These are phyloP conservation scores for Zygotorulaspora danielsina DNA, from an alignment of 805 yeast species.

Conservation along the genomic window DNA sequence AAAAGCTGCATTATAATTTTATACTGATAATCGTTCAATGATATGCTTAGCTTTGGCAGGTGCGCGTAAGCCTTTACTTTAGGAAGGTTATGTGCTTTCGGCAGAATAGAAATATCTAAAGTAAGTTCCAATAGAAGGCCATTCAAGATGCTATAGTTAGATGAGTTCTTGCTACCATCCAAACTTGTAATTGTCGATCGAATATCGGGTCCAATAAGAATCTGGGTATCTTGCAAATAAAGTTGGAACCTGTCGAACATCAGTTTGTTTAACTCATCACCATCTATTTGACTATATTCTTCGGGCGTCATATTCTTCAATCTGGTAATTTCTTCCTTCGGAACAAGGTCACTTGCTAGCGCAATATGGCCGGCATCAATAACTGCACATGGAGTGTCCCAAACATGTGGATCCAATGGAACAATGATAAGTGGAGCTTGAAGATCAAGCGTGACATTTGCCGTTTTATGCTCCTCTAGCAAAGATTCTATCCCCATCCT, in stretches of 20 bases:
- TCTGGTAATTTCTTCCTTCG: slow-evolving; percentile 59
- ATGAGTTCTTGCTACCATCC: slow-evolving; percentile 41
- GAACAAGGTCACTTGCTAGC: slow-evolving; percentile 74
- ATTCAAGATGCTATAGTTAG: slow-evolving; percentile 60
- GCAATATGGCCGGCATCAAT: slow-evolving; percentile 95
- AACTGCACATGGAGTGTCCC: slow-evolving; percentile 84
- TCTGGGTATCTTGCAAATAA: slow-evolving; percentile 77
- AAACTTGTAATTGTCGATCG: slow-evolving; percentile 72
- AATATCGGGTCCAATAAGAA: slow-evolving; percentile 78
- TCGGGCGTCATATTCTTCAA: slow-evolving; percentile 58
- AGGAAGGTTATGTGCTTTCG: slow-evolving; percentile 71
- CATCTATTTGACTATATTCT: slow-evolving; percentile 62
- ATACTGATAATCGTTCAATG: slow-evolving; percentile 85
- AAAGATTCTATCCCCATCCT: slow-evolving; percentile 90
- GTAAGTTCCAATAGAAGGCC: slow-evolving; percentile 67
- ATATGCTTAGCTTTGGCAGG: slow-evolving; percentile 65
- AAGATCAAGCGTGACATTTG: slow-evolving; percentile 78
- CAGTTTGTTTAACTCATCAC: slow-evolving; percentile 53
- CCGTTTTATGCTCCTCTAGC: slow-evolving; percentile 88
- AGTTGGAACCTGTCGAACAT: slow-evolving; percentile 88
- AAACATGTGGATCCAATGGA: slow-evolving; percentile 74
- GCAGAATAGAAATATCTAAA: slow-evolving; percentile 80
- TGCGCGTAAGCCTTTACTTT: slow-evolving; percentile 69
- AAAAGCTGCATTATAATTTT: slow-evolving; percentile 77
- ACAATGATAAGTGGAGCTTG: slow-evolving; percentile 90